phyloP scores from a whole-genome alignment of 2,329 filamentous ascomycete genomes.

The Talaromyces atroroseus region DNA sequence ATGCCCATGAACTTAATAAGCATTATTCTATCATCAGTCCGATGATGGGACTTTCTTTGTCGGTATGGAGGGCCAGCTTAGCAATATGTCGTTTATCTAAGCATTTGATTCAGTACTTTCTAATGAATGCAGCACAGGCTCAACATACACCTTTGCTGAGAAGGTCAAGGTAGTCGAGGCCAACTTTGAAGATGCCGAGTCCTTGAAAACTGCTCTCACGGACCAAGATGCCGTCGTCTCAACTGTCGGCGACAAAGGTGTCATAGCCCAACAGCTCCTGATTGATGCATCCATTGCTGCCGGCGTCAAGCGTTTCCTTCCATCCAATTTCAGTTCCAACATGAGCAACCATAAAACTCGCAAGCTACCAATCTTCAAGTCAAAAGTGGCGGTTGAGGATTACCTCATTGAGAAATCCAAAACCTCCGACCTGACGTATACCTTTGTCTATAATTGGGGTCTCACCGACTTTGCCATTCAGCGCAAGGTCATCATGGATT shows the following conservation, averaged over 20 bases:
- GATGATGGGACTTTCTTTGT: no score
- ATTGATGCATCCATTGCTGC: constrained; percentile 56
- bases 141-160: no score
- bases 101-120: no score
- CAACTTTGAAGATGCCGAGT: constrained; percentile 42
- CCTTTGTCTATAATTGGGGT: constrained; percentile 2
- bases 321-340: constrained; percentile 12
- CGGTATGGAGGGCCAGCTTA: no score
- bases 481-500: constrained; percentile 22
- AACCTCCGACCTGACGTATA: constrained; percentile 6
- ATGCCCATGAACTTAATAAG: no score
- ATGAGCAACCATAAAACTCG: constrained; percentile 9
- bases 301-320: constrained; percentile 48
- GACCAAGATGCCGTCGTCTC: constrained; percentile 21
- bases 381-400: constrained; percentile 1
- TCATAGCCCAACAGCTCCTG: constrained; percentile 45
- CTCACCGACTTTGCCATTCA: constrained; percentile 4
- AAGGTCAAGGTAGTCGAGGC: constrained; percentile 46
- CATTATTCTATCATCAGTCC: no score
- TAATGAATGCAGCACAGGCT: no score
- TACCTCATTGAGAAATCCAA: constrained; percentile 9
- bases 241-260: constrained; percentile 11
- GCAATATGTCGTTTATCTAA: no score
- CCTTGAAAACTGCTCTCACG: constrained; percentile 18
- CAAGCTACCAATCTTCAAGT: background rate